phyloP scores from a whole-genome alignment of 345 rosid species.

The Salix purpurea region DNA sequence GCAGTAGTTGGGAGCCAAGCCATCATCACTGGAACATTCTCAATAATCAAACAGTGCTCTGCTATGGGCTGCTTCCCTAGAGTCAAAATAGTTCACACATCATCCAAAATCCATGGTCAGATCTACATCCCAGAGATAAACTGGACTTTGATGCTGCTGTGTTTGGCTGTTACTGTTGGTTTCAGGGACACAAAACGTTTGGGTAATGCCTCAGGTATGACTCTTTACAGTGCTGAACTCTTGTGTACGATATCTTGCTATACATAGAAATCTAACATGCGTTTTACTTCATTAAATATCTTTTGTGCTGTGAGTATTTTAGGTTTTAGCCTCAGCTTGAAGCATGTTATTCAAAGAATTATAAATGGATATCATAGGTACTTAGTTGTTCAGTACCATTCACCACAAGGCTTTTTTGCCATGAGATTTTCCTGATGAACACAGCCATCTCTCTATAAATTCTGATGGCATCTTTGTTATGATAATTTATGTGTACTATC shows the following conservation, averaged over 20 bases:
- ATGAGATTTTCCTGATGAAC: not conserved
- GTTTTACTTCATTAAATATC: not conserved
- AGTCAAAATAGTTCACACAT: slow-evolving; percentile 87
- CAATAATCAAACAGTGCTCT: slow-evolving; percentile 85
- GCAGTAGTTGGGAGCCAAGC: slow-evolving; percentile 97
- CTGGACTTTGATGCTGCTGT: slow-evolving; percentile 80
- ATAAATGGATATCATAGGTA: not conserved
- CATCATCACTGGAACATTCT: slow-evolving; percentile 86
- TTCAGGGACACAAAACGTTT: slow-evolving; percentile 71
- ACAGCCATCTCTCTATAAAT: not conserved
- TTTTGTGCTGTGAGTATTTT: not conserved
- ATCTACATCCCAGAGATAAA: slow-evolving; percentile 93
- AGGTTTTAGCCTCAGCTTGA: not conserved
- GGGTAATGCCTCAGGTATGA: slow-evolving; percentile 91
- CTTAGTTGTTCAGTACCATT: not conserved
- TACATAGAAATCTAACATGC: not conserved
- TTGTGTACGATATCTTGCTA: not conserved
- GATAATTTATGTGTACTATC: not conserved
- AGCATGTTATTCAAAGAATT: not conserved
- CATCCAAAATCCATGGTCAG: slow-evolving; percentile 87
- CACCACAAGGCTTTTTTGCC: not conserved
- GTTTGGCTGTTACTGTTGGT: slow-evolving; percentile 89
- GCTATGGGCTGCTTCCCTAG: slow-evolving; percentile 81
- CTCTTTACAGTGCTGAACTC: not conserved
- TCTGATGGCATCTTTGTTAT: not conserved